phyloP scores from a whole-genome alignment of 2,329 filamentous ascomycete species.

The Chrysoporthe deuterocubensis region DNA sequence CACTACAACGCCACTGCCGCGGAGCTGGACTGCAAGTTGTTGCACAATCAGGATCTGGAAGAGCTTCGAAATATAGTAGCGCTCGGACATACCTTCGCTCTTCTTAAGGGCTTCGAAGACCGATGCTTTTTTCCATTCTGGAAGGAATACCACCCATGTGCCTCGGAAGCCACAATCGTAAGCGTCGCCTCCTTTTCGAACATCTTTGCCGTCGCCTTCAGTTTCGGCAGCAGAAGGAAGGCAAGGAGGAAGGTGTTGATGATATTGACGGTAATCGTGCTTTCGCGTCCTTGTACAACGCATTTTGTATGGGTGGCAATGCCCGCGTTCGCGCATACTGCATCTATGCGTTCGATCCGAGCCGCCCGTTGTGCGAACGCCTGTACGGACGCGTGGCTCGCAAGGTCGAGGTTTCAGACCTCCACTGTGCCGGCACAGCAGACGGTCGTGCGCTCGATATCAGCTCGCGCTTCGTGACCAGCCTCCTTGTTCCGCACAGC shows the following conservation, averaged over 20 bases:
- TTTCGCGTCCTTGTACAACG: conserved; percentile 57
- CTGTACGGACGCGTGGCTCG: conserved; percentile 44
- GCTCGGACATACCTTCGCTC: conserved; percentile 14
- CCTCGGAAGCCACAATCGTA: conserved; percentile 19
- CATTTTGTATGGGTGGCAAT: too few relatives aligned
- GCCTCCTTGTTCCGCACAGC: conserved; percentile 40
- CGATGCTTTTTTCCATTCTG: conserved; percentile 1
- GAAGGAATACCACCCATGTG: conserved; percentile 18
- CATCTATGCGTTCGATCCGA: too few relatives aligned
- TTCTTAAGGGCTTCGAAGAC: conserved; percentile 17
- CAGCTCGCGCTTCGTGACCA: conserved; percentile 35
- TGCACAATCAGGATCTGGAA: conserved; percentile 19
- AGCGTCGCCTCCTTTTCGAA: conserved; percentile 27
- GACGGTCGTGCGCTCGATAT: conserved; percentile 29
- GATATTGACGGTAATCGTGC: conserved; percentile 45
- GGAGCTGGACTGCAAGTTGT: conserved; percentile 10
- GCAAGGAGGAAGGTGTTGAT: conserved; percentile 46
- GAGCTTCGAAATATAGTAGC: conserved; percentile 21
- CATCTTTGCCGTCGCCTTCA: conserved; percentile 39
- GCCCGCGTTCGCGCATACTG: too few relatives aligned
- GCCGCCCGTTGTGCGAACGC: conserved; percentile 45
- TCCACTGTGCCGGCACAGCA: conserved; percentile 20
- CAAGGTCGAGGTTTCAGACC: conserved; percentile 51
- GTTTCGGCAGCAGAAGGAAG: conserved; percentile 50
- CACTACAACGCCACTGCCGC: conserved; percentile 28